Evolutionary conservation across 345 rosid genomes (phyloP).

Genomic region (Salix dunnii): DNA sequence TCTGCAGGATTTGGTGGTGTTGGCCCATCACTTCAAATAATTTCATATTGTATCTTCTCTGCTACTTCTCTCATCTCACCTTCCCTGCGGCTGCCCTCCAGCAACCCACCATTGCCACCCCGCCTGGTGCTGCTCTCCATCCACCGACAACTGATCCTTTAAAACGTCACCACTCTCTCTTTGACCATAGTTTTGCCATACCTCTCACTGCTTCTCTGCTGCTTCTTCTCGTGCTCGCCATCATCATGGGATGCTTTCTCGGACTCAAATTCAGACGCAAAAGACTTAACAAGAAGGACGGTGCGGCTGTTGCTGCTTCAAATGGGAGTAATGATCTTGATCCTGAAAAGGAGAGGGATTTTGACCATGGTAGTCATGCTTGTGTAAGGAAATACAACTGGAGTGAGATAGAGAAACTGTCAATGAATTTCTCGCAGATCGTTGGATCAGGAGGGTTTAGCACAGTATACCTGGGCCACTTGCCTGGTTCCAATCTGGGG

Average conservation of each 20-base stretch:
- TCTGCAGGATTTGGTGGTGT: conserved; percentile 18
- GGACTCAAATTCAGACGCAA: conserved; percentile 16
- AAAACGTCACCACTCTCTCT: not conserved
- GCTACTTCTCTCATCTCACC: conserved; percentile 14
- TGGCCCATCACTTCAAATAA: conserved; percentile 13
- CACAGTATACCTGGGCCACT: conserved; percentile 59
- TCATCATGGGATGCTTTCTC: conserved; percentile 46
- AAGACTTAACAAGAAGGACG: not conserved
- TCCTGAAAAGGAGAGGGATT: not conserved
- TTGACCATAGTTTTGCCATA: conserved; percentile 3
- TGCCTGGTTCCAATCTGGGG: conserved; percentile 35
- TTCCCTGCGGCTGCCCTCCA: conserved; percentile 29
- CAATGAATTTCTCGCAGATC: conserved; percentile 45
- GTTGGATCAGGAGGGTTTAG: conserved; percentile 87
- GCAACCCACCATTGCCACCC: conserved; percentile 1
- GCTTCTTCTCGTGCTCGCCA: conserved; percentile 4
- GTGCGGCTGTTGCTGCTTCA: conserved; percentile 6
- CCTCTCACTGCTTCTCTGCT: not conserved
- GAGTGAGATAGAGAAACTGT: conserved; percentile 49
- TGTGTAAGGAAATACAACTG: conserved; percentile 39
- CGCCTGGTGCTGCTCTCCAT: not conserved
- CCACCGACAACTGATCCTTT: conserved; percentile 27
- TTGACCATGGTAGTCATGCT: conserved; percentile 2
- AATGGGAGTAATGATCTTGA: not conserved
- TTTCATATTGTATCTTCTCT: conserved; percentile 4